phyloP scores from a whole-genome alignment of 164 flowering plant species.

The Dillenia suffruticosa region DNA sequence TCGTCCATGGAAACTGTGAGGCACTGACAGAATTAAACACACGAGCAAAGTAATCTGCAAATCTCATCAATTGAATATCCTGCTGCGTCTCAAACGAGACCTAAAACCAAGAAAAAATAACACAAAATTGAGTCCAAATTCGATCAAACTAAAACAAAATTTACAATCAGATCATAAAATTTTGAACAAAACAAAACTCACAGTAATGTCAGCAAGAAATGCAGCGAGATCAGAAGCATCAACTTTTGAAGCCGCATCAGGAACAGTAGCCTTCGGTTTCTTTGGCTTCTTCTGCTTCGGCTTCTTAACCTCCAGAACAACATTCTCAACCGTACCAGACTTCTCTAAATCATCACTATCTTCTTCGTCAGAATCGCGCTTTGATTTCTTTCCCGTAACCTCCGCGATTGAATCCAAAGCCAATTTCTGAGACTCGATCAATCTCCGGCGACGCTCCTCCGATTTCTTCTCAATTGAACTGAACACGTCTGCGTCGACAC shows the following conservation, averaged over 20 bases:
- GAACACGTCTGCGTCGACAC: constrained; percentile 22
- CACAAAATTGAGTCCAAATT: not conserved
- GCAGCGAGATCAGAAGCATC: constrained; percentile 36
- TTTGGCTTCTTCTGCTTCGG: constrained; percentile 37
- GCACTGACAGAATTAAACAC: constrained; percentile 51
- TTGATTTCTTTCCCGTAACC: constrained; percentile 4
- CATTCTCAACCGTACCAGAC: constrained; percentile 8
- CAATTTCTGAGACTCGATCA: constrained; percentile 26
- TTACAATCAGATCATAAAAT: constrained; percentile 3
- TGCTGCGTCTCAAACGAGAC: constrained; percentile 53
- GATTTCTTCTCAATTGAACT: constrained; percentile 33
- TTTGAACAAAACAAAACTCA: constrained; percentile 20
- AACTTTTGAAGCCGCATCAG: constrained; percentile 45
- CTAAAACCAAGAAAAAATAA: constrained; percentile 19
- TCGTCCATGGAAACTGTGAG: constrained; percentile 74
- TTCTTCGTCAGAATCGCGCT: constrained; percentile 10
- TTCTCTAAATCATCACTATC: constrained; percentile 17
- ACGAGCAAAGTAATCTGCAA: constrained; percentile 76
- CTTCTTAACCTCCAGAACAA: constrained; percentile 24
- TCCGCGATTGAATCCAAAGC: constrained; percentile 9
- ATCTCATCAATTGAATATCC: constrained; percentile 70
- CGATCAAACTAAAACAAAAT: constrained; percentile 3
- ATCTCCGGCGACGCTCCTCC: constrained; percentile 28
- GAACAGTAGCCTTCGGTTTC: constrained; percentile 43
- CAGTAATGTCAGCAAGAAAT: constrained; percentile 53